These are phyloP conservation scores for Chondrostereum purpureum DNA, from an alignment of 1,284 basidiomycete genomes.

Conservation along the genomic window DNA sequence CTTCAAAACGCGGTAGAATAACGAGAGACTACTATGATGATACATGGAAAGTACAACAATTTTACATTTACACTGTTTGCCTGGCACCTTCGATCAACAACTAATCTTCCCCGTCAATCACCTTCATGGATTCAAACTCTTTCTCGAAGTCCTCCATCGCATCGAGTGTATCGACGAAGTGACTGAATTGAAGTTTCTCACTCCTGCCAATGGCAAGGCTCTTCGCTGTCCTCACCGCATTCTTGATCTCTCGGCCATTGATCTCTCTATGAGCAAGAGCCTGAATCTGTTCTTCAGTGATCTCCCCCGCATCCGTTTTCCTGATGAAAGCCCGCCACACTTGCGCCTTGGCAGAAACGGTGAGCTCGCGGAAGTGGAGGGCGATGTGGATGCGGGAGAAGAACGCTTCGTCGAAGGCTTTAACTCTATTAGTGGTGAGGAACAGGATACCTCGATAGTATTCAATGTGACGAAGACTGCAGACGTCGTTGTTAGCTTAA, in stretches of 20 bases:
- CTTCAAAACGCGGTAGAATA: no score
- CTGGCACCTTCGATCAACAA: neutral
- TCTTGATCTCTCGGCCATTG: slow-evolving; percentile 62
- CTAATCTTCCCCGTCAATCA: neutral
- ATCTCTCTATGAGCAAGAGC: slow-evolving; percentile 40
- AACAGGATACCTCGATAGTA: slow-evolving; percentile 63
- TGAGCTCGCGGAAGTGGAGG: slow-evolving; percentile 50
- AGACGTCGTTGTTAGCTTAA: neutral
- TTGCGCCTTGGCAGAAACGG: slow-evolving; percentile 38
- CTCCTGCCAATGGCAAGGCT: slow-evolving; percentile 44
- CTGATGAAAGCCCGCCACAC: slow-evolving; percentile 52
- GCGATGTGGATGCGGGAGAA: slow-evolving; percentile 63
- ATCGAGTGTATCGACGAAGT: slow-evolving; percentile 51
- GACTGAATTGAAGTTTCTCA: slow-evolving; percentile 35
- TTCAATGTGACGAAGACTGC: slow-evolving; percentile 50
- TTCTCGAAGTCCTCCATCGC: slow-evolving; percentile 53
- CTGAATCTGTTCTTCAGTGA: slow-evolving; percentile 34
- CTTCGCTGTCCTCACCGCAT: slow-evolving; percentile 52
- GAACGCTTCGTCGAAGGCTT: slow-evolving; percentile 62
- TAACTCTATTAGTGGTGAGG: slow-evolving; percentile 61
- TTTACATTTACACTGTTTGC: neutral
- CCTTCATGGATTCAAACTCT: slow-evolving; percentile 32
- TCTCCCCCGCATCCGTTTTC: slow-evolving; percentile 26
- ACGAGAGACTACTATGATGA: no score
- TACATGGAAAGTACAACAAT: no score